Evolutionary conservation across 2,329 filamentous ascomycete species (phyloP).

Genomic region (Pseudogymnoascus destructans): DNA sequence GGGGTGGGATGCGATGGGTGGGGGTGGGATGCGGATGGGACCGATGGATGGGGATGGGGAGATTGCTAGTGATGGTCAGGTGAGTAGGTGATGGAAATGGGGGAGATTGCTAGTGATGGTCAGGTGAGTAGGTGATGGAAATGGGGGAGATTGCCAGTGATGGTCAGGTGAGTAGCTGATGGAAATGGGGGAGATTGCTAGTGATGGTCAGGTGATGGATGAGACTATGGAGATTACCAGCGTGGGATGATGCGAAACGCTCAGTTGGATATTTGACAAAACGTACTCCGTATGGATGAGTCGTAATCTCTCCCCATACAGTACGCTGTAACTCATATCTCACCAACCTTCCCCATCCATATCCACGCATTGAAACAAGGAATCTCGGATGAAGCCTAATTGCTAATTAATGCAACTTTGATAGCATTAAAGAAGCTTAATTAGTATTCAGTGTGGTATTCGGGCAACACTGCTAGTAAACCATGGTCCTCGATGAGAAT

Average conservation of each 20-base stretch:
- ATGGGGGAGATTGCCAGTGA: neutral
- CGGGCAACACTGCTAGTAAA: too few relatives aligned
- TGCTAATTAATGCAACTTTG: too few relatives aligned
- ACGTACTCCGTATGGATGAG: too few relatives aligned
- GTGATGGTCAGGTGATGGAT: neutral
- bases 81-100: too few relatives aligned
- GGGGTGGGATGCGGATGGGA: neutral
- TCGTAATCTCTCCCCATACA: neutral
- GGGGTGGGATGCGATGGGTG: neutral
- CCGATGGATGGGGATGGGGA: neutral
- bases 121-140: too few relatives aligned
- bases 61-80: neutral
- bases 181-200: neutral
- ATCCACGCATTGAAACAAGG: neutral
- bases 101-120: neutral
- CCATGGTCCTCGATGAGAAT: neutral
- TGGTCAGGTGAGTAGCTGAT: neutral
- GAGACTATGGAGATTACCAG: neutral
- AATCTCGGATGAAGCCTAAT: too few relatives aligned
- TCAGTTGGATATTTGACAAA: neutral
- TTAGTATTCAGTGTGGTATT: too few relatives aligned
- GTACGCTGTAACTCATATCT: neutral
- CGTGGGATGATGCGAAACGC: neutral
- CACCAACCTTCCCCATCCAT: neutral
- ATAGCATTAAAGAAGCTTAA: too few relatives aligned